These are phyloP conservation scores for Rosellinia necatrix DNA, from an alignment of 2,329 filamentous ascomycete genomes.

Conservation along the genomic window DNA sequence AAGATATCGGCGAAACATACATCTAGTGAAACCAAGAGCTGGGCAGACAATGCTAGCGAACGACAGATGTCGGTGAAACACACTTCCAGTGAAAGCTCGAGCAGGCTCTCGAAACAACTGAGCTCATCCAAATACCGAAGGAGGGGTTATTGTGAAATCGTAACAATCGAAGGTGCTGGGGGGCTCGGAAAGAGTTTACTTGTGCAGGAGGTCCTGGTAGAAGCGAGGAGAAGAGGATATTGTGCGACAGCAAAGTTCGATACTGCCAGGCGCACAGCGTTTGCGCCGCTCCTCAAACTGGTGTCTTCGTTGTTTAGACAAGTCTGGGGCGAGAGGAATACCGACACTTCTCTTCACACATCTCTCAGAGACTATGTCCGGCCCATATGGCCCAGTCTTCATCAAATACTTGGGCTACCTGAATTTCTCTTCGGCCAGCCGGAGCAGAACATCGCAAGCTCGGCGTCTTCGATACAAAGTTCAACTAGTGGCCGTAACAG, in stretches of 20 bases:
- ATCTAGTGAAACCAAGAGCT: conserved; percentile 53
- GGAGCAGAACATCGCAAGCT: conserved; percentile 44
- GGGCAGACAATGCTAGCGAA: conserved; percentile 52
- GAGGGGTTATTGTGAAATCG: conserved; percentile 66
- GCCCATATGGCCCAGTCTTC: conserved; percentile 67
- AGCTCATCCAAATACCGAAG: conserved; percentile 63
- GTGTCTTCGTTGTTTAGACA: conserved; percentile 69
- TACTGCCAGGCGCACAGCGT: conserved; percentile 62
- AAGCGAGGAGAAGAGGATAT: conserved; percentile 65
- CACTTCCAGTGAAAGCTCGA: conserved; percentile 51
- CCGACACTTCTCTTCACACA: conserved; percentile 66
- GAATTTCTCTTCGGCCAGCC: conserved; percentile 69
- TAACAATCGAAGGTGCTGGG: conserved; percentile 64
- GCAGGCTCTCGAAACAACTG: conserved; percentile 58
- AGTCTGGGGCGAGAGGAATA: conserved; percentile 69
- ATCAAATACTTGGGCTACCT: conserved; percentile 64
- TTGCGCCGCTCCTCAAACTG: conserved; percentile 67
- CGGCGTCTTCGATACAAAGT: conserved; percentile 44
- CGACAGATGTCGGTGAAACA: conserved; percentile 48
- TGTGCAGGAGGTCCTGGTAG: conserved; percentile 65
- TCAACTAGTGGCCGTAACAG: conserved; percentile 39
- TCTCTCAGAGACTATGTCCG: conserved; percentile 64
- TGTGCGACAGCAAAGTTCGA: conserved; percentile 71
- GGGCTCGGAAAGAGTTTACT: conserved; percentile 70
- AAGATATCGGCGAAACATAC: conserved; percentile 59